Base-by-base conservation (phyloP, 306 rosid species). In the Echinosophora koreensis region DNA sequence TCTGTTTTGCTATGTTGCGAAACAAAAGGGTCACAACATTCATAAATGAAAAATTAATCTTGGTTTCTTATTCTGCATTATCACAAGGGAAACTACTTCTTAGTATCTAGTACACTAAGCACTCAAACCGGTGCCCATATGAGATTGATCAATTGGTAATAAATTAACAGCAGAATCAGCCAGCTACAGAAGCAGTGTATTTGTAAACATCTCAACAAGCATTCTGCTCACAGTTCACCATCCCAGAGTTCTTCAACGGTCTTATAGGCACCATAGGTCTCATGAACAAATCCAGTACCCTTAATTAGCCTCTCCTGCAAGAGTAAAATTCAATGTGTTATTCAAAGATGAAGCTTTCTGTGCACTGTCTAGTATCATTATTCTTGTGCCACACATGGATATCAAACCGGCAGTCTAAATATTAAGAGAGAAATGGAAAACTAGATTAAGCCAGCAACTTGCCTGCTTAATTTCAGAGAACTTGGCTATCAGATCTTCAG, bases 241-340 rank as follows among this genome's bases (percentile, higher is more conserved):
- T 86, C 88, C 88, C 87, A 88, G 27, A 86, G 83, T 73, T 86
- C 88, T 80, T 84, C 85, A 49, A 77, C n/a, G 64, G 80, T 88
- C 79, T 57, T 84, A 58, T 82, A 84, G 39, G 58, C 68, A 16
- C 87, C 90, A 1, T 37, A 15, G 50, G 73, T 82, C 71, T 82
- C 81, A 10, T 79, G 87, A 10, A 86, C 80, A 59, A 73, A 82
- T 2, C 5, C 82, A 73, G 60, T 34, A 0, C 86, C 87, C 42
- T 50, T 79, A 14, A 81, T 5, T 65, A 86, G 51, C 64, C 73
- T 88, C 57, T 54, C 90, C 92, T 82, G 92, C 87, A 69, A 12
- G 30, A 68, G 47, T 54, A 13, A 44, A 44, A 69, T 69, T 60
- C 46, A 22, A 9, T 5, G 37, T 5, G 66, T 74, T 71, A 32